Conservation (phyloP, 306 rosid species). For the Gleditsia sinensis region DNA sequence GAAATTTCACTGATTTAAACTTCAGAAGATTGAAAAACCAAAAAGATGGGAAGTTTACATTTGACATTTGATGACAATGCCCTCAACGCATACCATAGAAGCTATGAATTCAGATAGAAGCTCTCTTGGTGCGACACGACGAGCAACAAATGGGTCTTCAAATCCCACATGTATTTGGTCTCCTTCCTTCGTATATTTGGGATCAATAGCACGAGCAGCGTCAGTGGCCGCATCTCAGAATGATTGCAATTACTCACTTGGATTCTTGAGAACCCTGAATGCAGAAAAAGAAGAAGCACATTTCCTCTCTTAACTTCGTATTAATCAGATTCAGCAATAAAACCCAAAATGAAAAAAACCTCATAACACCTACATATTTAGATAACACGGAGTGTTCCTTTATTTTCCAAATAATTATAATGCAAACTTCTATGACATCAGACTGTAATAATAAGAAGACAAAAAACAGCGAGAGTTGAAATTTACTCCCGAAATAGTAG, state of each 20-base stretch:
- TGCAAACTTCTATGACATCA: too few relatives aligned
- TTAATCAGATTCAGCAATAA: background rate
- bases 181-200: conserved; percentile 80
- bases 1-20: conserved; percentile 72
- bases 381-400: too few relatives aligned
- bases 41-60: too few relatives aligned
- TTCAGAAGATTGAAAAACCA: too few relatives aligned
- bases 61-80: conserved; percentile 96
- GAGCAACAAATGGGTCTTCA: conserved; percentile 92
- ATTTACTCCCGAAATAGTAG: too few relatives aligned
- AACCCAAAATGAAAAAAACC: background rate
- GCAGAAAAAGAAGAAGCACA: background rate
- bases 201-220: conserved; percentile 68
- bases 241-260: conserved; percentile 85
- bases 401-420: too few relatives aligned
- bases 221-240: conserved; percentile 91
- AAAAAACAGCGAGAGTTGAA: background rate
- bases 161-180: conserved; percentile 88
- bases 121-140: conserved; percentile 86
- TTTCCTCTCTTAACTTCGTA: background rate
- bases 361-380: too few relatives aligned
- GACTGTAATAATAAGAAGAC: background rate
- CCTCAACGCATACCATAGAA: conserved; percentile 94
- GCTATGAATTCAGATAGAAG: conserved; percentile 89
- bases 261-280: conserved; percentile 75